Conservation (phyloP, 23 red algal genomes). For the Gracilaria gracilis region DNA sequence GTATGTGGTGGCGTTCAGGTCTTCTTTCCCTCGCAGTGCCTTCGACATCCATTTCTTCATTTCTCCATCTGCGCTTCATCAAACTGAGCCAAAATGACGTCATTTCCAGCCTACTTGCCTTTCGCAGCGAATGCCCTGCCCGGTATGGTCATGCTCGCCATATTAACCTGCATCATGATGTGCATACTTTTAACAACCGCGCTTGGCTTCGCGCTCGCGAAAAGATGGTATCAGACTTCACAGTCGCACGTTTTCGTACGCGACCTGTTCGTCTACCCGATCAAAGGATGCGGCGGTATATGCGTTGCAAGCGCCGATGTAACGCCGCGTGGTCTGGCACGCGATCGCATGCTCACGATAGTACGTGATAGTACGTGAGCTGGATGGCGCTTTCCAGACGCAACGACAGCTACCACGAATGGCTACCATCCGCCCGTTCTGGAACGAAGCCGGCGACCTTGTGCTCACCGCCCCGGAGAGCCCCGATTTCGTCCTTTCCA, state of each 20-base stretch:
- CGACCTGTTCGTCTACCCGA: slow-evolving; percentile 70
- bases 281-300: slow-evolving; percentile 75
- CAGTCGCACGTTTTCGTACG: not conserved
- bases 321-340: slow-evolving; percentile 46
- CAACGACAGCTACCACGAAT: slow-evolving; percentile 60
- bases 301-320: slow-evolving; percentile 52
- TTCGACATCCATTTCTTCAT: too few relatives aligned
- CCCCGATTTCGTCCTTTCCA: not conserved
- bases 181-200: too few relatives aligned
- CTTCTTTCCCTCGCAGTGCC: too few relatives aligned
- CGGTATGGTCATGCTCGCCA: too few relatives aligned
- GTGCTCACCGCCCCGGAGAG: slow-evolving; percentile 39
- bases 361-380: slow-evolving; percentile 64
- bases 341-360: slow-evolving; percentile 72
- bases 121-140: too few relatives aligned
- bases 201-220: too few relatives aligned
- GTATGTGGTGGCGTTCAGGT: too few relatives aligned
- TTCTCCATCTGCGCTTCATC: too few relatives aligned
- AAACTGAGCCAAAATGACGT: too few relatives aligned
- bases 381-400: slow-evolving; percentile 50
- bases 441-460: slow-evolving; percentile 21
- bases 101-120: too few relatives aligned
- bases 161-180: too few relatives aligned
- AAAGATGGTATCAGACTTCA: too few relatives aligned
- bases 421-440: slow-evolving; percentile 31